Evolutionary conservation across 306 rosid species (phyloP).

Genomic region (Quercus rubra): DNA sequence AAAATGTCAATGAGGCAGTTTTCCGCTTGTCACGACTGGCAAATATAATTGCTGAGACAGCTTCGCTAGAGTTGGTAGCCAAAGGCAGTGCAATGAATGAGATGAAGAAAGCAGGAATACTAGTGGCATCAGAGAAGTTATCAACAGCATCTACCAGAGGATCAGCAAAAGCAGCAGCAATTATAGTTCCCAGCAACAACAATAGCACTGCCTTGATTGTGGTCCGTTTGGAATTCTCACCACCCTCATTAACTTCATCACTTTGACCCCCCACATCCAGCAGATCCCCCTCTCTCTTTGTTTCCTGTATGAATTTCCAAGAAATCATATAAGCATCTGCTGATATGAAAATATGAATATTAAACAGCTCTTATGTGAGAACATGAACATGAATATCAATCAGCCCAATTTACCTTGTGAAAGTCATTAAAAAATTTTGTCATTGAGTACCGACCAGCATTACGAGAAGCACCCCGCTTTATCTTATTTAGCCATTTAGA

Average conservation of each 20-base stretch:
- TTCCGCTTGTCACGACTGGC: conserved; percentile 77
- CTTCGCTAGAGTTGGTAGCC: conserved; percentile 93
- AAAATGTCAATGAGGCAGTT: conserved; percentile 85
- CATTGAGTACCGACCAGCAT: conserved; percentile 38
- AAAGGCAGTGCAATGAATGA: conserved; percentile 81
- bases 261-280: conserved; percentile 46
- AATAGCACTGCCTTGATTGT: conserved; percentile 56
- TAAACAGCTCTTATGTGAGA: neutral
- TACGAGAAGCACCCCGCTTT: conserved; percentile 28
- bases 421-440: conserved; percentile 40
- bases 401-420: conserved; percentile 45
- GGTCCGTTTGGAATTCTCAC: conserved; percentile 31
- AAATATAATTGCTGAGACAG: conserved; percentile 81
- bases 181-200: conserved; percentile 62
- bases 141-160: conserved; percentile 89
- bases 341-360: neutral
- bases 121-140: conserved; percentile 81
- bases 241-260: conserved; percentile 45
- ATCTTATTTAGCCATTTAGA: conserved; percentile 59
- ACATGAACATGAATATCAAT: neutral
- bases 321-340: conserved; percentile 4
- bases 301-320: conserved; percentile 45
- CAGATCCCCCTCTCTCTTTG: conserved; percentile 68
- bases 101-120: conserved; percentile 91
- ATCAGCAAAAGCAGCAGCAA: conserved; percentile 84